These are phyloP conservation scores for Centella asiatica DNA, from an alignment of 129 eudicot species.

Conservation along the genomic window DNA sequence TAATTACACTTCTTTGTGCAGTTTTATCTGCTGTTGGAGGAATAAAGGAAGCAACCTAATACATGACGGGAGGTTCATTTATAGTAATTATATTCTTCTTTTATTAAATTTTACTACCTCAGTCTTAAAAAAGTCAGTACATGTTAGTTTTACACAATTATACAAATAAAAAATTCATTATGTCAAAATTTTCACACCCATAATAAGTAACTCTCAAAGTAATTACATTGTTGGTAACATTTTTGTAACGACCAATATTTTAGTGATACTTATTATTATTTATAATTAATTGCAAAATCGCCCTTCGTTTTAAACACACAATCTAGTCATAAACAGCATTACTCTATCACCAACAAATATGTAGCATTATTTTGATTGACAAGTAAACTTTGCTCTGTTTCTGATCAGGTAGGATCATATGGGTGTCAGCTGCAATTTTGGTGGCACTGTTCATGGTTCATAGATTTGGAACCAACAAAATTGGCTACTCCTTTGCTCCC, in stretches of 20 bases:
- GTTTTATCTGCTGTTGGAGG: slow-evolving; percentile 77
- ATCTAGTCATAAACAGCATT: background rate
- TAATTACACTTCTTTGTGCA: background rate
- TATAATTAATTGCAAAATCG: no score
- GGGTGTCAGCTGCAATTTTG: slow-evolving; percentile 51
- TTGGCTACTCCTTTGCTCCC: slow-evolving; percentile 74
- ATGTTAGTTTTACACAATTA: background rate
- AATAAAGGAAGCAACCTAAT: slow-evolving; percentile 42
- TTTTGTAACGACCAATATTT: background rate
- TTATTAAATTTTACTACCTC: background rate
- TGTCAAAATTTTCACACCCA: no score
- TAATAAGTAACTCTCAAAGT: background rate
- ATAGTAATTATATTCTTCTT: background rate
- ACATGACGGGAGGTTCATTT: slow-evolving; percentile 45
- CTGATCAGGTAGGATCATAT: slow-evolving; percentile 44
- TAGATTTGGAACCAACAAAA: slow-evolving; percentile 76
- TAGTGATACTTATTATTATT: no score
- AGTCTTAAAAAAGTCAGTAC: background rate
- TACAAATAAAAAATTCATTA: background rate
- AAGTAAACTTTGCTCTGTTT: background rate
- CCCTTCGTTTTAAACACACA: background rate
- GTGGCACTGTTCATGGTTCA: slow-evolving; percentile 56
- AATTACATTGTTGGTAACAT: background rate
- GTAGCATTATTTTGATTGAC: no score
- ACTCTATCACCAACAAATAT: no score